These are phyloP conservation scores for Cryptococcus neoformans DNA, from an alignment of 1,284 basidiomycete species.

Conservation along the genomic window DNA sequence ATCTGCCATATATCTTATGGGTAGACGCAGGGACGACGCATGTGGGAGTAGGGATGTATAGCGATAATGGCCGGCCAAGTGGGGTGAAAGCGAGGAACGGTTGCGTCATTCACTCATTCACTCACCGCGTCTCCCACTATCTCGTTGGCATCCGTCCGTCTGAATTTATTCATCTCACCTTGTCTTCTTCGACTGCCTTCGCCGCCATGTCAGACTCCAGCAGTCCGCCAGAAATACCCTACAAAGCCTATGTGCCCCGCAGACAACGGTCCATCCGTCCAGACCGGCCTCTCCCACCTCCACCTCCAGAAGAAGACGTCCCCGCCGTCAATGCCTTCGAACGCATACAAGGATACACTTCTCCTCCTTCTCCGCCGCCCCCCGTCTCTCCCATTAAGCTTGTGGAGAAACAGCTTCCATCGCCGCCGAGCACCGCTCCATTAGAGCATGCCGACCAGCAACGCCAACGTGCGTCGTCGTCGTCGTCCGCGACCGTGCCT, in stretches of 20 bases:
- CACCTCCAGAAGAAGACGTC: slow-evolving; percentile 28
- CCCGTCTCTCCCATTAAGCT: slow-evolving; percentile 3
- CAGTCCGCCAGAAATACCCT: slow-evolving; percentile 20
- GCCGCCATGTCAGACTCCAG: slow-evolving; percentile 17
- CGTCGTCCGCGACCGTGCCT: not conserved
- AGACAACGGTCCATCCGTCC: slow-evolving; percentile 18
- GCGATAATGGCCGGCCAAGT: too few species aligned
- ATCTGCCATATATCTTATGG: too few species aligned
- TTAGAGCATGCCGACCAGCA: not conserved
- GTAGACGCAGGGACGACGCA: too few species aligned
- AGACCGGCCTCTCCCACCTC: slow-evolving; percentile 27
- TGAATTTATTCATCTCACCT: not conserved
- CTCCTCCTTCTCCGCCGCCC: slow-evolving; percentile 39
- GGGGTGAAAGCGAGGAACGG: too few species aligned
- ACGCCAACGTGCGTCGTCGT: not conserved
- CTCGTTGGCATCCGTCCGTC: not conserved
- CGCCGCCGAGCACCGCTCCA: slow-evolving; percentile 2
- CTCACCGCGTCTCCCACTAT: not conserved
- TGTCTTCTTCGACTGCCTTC: not conserved
- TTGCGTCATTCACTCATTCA: too few species aligned
- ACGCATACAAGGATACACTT: slow-evolving; percentile 19
- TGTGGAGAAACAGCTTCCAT: slow-evolving; percentile 6
- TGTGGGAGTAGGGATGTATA: too few species aligned
- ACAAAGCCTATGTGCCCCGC: slow-evolving; percentile 24
- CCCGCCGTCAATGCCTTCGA: slow-evolving; percentile 27